phyloP scores from a whole-genome alignment of 176 grass and related monocot species.

The Puccinellia tenuiflora region DNA sequence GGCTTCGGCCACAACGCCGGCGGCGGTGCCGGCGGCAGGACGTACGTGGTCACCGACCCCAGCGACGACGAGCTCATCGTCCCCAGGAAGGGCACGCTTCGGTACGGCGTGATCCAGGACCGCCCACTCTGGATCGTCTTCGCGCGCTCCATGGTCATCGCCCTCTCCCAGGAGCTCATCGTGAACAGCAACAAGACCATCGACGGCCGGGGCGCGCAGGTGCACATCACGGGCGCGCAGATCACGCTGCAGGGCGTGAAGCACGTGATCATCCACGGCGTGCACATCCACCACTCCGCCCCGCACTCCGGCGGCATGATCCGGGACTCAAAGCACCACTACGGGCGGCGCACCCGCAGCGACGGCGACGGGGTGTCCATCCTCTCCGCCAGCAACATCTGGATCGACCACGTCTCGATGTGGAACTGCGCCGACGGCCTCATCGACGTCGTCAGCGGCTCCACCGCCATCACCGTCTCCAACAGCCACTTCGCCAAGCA shows the following conservation, averaged over 20 bases:
- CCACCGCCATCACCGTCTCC: constrained; percentile 78
- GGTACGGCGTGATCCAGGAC: constrained; percentile 47
- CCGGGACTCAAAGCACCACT: constrained; percentile 43
- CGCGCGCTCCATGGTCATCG: constrained; percentile 52
- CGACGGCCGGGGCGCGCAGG: constrained; percentile 65
- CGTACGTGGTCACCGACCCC: constrained; percentile 52
- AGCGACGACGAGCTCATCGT: constrained; percentile 31
- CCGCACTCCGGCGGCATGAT: constrained; percentile 45
- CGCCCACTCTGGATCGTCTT: constrained; percentile 65
- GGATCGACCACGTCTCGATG: constrained; percentile 80
- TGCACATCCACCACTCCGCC: constrained; percentile 53
- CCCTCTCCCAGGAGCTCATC: constrained; percentile 49
- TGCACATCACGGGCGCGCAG: constrained; percentile 62
- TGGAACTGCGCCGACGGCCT: constrained; percentile 60
- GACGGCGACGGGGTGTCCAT: constrained; percentile 77
- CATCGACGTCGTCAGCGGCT: constrained; percentile 60
- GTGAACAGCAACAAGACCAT: constrained; percentile 66
- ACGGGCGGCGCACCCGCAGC: constrained; percentile 27
- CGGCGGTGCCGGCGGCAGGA: constrained; percentile 26
- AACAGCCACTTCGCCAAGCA: constrained; percentile 78
- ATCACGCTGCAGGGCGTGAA: constrained; percentile 49
- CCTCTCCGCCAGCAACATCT: constrained; percentile 44
- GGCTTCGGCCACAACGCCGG: constrained; percentile 42
- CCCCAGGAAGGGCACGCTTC: constrained; percentile 46
- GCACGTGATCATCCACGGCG: constrained; percentile 64